Conservation (phyloP, 2,329 filamentous ascomycete genomes). For the Penicillium concentricum region DNA sequence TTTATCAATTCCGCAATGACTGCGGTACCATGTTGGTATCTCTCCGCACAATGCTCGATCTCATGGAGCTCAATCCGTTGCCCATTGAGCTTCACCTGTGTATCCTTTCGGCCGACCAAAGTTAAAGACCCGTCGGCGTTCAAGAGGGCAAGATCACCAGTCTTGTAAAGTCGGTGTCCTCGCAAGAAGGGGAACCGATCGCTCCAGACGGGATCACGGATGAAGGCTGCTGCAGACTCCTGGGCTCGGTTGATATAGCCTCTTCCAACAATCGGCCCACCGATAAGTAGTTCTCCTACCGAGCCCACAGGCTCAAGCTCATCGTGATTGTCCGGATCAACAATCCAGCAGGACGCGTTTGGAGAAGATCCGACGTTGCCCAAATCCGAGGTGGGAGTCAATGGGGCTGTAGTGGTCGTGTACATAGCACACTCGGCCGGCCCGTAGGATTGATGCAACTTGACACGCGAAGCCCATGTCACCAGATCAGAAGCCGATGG, state of each 20-base stretch:
- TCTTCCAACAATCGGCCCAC: slow-evolving; percentile 6
- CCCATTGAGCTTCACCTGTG: slow-evolving; percentile 37
- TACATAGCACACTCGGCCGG: slow-evolving; percentile 4
- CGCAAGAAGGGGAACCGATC: not conserved
- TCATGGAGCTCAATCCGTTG: slow-evolving; percentile 37
- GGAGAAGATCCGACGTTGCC: slow-evolving; percentile 2
- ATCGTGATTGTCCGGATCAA: slow-evolving; percentile 3
- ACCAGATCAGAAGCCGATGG: slow-evolving; percentile 1
- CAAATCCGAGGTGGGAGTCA: not conserved
- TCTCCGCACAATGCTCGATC: slow-evolving; percentile 26
- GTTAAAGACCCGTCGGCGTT: slow-evolving; percentile 29
- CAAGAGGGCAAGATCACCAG: slow-evolving; percentile 36
- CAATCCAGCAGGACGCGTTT: slow-evolving; percentile 1
- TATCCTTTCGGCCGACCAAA: slow-evolving; percentile 35
- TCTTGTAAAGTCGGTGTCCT: slow-evolving; percentile 14
- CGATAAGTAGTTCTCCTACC: slow-evolving; percentile 4
- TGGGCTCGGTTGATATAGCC: slow-evolving; percentile 3
- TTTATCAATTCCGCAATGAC: not conserved
- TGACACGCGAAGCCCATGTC: not conserved
- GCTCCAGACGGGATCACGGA: not conserved
- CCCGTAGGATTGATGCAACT: slow-evolving; percentile 3
- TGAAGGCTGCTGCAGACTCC: not conserved
- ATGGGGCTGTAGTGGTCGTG: not conserved
- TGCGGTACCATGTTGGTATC: not conserved
- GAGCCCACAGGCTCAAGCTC: slow-evolving; percentile 4